Conservation (phyloP, 176 grass and related monocot genomes). For the Carex myosuroides region DNA sequence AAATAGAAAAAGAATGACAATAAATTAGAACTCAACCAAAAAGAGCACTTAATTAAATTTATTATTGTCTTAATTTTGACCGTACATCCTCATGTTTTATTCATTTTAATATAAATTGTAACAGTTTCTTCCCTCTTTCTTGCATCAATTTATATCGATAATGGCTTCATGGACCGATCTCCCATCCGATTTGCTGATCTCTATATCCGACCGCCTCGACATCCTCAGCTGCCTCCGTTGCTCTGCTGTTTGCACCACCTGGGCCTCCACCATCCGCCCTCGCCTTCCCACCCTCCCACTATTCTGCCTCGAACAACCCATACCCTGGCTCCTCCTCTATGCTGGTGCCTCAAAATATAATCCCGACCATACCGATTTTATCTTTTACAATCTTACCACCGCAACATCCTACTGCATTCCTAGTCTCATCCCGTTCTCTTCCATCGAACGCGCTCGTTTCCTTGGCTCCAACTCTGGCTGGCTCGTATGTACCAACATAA, state of each 20-base stretch:
- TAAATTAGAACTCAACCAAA: too few species aligned
- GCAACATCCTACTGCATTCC: not conserved
- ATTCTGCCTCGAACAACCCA: not conserved
- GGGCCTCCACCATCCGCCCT: not conserved
- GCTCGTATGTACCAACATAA: not conserved
- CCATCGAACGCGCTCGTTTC: not conserved
- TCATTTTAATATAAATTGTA: too few species aligned
- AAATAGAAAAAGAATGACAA: too few species aligned
- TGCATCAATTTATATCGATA: not conserved
- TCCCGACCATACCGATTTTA: not conserved
- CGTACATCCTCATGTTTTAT: too few species aligned
- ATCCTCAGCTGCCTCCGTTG: not conserved
- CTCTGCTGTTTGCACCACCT: not conserved
- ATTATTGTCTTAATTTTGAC: too few species aligned
- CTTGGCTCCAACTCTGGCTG: not conserved
- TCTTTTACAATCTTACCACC: not conserved
- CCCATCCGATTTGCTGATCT: not conserved
- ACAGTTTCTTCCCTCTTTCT: too few species aligned
- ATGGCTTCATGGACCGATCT: not conserved
- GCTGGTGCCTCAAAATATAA: not conserved
- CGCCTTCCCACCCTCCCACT: not conserved
- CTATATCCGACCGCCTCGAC: not conserved
- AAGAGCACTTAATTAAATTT: too few species aligned
- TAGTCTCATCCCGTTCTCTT: not conserved
- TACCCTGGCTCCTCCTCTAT: not conserved